Conservation (phyloP, 1,139 yeast species). For the Blastobotrys malaysiensis region DNA sequence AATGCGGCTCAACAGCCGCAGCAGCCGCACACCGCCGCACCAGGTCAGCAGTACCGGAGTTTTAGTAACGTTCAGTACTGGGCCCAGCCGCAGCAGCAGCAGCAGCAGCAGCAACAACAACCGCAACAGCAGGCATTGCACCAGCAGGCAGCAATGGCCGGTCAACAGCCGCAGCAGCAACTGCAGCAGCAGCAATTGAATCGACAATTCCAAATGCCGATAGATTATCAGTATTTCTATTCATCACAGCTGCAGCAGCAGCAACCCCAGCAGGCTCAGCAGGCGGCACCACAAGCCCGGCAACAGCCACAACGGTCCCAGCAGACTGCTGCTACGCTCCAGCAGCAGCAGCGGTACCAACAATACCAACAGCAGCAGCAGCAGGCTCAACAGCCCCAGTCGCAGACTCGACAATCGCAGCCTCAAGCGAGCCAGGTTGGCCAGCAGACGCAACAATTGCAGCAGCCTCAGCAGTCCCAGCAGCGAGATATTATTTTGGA, state of each 20-base stretch:
- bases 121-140: background rate
- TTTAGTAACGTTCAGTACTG: conserved; percentile 5
- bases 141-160: background rate
- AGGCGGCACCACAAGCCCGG: background rate
- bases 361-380: conserved; percentile 7
- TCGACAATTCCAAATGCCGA: background rate
- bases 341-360: conserved; percentile 5
- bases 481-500: conserved; percentile 7
- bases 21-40: background rate
- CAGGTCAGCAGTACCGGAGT: background rate
- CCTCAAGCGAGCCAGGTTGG: conserved; percentile 2
- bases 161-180: conserved; percentile 1
- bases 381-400: conserved; percentile 5
- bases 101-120: conserved; percentile 10
- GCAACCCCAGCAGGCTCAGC: conserved; percentile 1
- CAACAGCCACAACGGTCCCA: conserved; percentile 4
- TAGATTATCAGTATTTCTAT: background rate
- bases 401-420: conserved; percentile 2
- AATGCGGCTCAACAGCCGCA: background rate
- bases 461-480: conserved; percentile 6
- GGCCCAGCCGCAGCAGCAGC: conserved; percentile 15
- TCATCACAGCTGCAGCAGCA: background rate
- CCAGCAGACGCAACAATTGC: background rate
- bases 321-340: conserved; percentile 7
- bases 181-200: background rate